Base-by-base conservation (phyloP, 495 filamentous ascomycete genomes). In the Xylaria curta region DNA sequence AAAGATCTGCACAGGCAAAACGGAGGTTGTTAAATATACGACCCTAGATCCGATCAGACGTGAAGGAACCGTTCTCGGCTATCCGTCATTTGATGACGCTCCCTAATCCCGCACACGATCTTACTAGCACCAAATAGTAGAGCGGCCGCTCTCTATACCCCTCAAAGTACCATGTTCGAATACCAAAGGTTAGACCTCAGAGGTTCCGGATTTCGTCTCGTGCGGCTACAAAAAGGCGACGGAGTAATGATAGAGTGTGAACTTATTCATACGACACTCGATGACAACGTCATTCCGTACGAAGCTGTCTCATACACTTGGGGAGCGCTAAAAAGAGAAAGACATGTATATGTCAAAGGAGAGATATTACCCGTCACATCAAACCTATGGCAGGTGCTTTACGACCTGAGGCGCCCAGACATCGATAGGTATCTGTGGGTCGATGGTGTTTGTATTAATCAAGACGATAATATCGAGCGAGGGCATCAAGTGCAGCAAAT, bases 241-340 rank as follows among this genome's bases (percentile, higher is more conserved):
- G 53, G 53, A 31, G 5, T 12, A 15, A 17, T 59, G 47, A 74
- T 74, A 31, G n/a, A 66, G 38, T 74, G 72, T 38, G 71, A 74
- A 51, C 38, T 74, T 17, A 65, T 74, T 44, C 44, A 74, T 31
- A 56, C 71, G 15, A 58, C 33, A 49, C 71, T 74, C 17, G 26
- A 38, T 53, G 36, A 51, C 17, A 31, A 26, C 12, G 49, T 46
- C 36, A 68, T 74, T 26, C 33, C 59, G n/a, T 74, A 74, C 44
- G 64, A 67, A 49, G 64, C 64, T 3, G 42, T 67, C 3, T 67
- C 44, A 33, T 67, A 67, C 64, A 68, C 71, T 28, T 74, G 72
- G 72, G 72, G 72, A 36, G 21, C 46, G 26, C 31, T 56, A 2
- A 10, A 31, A 56, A 28, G 26, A 26, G 13, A 31, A 17, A n/a